Evolutionary conservation across 1,139 yeast species (phyloP).

Genomic region (Lodderomyces metapsilosis): DNA sequence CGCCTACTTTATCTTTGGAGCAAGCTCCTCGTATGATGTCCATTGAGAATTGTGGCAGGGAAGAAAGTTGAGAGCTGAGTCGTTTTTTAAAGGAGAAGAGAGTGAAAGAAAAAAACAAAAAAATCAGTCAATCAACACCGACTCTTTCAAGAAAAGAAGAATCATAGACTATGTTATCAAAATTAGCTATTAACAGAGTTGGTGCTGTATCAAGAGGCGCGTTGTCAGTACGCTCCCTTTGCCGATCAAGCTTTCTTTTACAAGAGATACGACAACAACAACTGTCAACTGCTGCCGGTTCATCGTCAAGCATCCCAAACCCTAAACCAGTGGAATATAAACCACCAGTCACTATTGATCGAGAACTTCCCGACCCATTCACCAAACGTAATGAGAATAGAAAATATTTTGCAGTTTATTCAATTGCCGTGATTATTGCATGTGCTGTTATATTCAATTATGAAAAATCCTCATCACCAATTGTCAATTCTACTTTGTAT

Average conservation of each 20-base stretch:
- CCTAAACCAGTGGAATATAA: slow-evolving; percentile 1
- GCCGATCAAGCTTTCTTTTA: neutral
- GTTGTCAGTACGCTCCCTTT: neutral
- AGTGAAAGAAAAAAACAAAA: neutral
- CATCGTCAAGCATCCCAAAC: too few relatives aligned
- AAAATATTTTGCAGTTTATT: slow-evolving; percentile 57
- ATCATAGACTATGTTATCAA: neutral
- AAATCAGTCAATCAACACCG: neutral
- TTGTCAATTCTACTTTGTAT: slow-evolving; percentile 83
- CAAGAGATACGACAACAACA: slow-evolving; percentile 1
- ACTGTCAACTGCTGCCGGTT: neutral
- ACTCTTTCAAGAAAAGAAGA: too few relatives aligned
- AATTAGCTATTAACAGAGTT: neutral
- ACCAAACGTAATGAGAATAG: slow-evolving; percentile 51
- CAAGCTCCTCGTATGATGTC: slow-evolving; percentile 62
- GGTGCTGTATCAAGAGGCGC: neutral
- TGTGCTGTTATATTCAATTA: slow-evolving; percentile 80
- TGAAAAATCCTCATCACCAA: slow-evolving; percentile 86
- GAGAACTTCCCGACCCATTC: slow-evolving; percentile 76
- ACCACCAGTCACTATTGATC: slow-evolving; percentile 50
- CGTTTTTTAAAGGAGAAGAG: neutral
- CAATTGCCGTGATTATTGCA: slow-evolving; percentile 61
- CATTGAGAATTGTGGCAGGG: slow-evolving; percentile 21
- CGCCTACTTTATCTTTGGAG: slow-evolving; percentile 61
- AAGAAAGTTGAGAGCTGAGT: neutral